Percentiles rank a stretch among this genome's conserved stretches.
These are phyloP conservation scores for Rhodofomes roseus DNA, from an alignment of 1,284 basidiomycete genomes.

Conservation along the genomic window DNA sequence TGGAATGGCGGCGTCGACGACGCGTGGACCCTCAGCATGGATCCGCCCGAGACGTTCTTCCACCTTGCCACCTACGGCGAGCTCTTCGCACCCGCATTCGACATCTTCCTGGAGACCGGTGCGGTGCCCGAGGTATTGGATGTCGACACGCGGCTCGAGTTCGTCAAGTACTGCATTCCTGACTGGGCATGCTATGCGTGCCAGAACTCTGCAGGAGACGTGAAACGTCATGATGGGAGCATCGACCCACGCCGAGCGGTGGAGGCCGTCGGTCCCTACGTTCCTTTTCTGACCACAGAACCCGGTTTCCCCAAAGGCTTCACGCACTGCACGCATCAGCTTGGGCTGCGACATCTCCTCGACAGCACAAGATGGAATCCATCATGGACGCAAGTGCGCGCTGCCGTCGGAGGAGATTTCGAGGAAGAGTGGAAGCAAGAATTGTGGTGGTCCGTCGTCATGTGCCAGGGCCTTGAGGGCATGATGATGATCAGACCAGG, in stretches of 20 bases:
- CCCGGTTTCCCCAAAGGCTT: background rate
- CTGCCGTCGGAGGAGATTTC: background rate
- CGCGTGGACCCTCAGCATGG: background rate
- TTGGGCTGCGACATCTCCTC: background rate
- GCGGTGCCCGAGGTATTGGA: background rate
- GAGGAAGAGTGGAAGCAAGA: background rate
- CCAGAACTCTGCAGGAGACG: background rate
- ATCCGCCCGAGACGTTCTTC: background rate
- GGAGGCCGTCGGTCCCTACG: background rate
- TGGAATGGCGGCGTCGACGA: background rate
- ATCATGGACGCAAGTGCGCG: background rate
- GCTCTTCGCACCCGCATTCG: background rate
- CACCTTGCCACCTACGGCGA: background rate
- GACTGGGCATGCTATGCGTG: background rate
- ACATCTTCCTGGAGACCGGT: background rate
- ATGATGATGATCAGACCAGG: background rate
- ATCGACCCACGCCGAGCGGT: background rate
- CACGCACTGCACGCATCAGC: background rate
- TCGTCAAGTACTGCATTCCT: background rate
- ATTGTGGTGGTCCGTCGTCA: background rate
- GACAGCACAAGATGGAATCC: background rate
- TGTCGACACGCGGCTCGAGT: background rate
- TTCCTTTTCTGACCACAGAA: background rate
- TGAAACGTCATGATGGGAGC: background rate
- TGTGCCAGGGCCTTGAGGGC: background rate